Conservation (phyloP, 306 rosid species). For the Sicyos baderoa region DNA sequence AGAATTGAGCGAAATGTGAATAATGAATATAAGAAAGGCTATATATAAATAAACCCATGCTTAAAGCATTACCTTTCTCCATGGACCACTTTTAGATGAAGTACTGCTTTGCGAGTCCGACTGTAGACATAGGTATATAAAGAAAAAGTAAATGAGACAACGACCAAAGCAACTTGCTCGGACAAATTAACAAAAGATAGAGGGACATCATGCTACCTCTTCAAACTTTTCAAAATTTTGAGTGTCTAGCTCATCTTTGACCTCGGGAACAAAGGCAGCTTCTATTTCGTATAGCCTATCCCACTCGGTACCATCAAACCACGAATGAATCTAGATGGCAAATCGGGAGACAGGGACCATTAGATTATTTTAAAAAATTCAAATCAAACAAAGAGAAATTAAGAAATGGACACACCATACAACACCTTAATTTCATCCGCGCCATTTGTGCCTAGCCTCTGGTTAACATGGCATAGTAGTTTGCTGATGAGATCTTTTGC, state of each 20-base stretch:
- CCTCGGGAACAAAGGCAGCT: constrained; percentile 96
- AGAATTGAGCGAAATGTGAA: too few species aligned
- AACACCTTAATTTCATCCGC: constrained; percentile 93
- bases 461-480: constrained; percentile 78
- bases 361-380: constrained; percentile 21
- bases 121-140: constrained; percentile 39
- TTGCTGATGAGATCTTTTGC: constrained; percentile 78
- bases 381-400: constrained; percentile 34
- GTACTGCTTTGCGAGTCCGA: constrained; percentile 51
- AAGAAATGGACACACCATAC: constrained; percentile 55
- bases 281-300: constrained; percentile 80
- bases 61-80: constrained; percentile 70
- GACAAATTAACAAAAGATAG: constrained; percentile 21
- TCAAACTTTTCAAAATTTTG: constrained; percentile 97
- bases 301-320: constrained; percentile 76
- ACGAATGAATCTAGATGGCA: constrained; percentile 59
- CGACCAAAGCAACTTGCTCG: constrained; percentile 17
- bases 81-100: constrained; percentile 71
- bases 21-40: too few species aligned
- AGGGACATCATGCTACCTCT: constrained; percentile 47
- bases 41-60: background rate
- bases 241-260: constrained; percentile 91
- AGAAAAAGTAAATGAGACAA: constrained; percentile 20
- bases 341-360: constrained; percentile 37
- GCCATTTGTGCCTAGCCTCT: constrained; percentile 82